Conservation (phyloP, 257 asterid genomes). For the Datura wrightii region DNA sequence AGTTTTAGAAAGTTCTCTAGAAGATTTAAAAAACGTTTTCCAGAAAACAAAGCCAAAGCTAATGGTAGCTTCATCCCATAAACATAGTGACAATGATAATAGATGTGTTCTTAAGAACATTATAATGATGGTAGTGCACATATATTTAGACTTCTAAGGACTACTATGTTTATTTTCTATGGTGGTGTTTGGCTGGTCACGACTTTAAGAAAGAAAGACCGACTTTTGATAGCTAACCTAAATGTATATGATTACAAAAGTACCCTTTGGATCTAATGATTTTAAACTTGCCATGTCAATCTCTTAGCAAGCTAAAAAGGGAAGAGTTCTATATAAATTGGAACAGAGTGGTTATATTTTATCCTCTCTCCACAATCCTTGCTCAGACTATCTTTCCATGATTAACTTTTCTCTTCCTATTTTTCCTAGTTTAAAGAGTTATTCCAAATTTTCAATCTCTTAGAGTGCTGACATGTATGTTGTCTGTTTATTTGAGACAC, state of each 20-base stretch:
- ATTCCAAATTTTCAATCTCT: conserved; percentile 15
- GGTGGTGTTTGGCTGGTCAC: neutral
- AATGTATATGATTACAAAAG: neutral
- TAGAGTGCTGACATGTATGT: neutral
- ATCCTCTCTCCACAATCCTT: neutral
- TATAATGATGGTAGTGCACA: neutral
- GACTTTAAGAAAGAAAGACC: conserved; percentile 7
- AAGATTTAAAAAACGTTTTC: neutral
- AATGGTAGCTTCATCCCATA: conserved; percentile 12
- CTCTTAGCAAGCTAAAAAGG: conserved; percentile 10
- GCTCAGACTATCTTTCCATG: neutral
- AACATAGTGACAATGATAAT: neutral
- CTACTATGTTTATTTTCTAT: neutral
- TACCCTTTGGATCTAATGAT: neutral
- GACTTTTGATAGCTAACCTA: neutral
- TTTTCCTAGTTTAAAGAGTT: conserved; percentile 1
- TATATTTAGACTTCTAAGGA: neutral
- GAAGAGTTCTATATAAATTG: neutral
- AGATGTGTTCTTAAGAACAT: neutral
- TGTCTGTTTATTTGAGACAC: neutral
- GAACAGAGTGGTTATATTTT: neutral
- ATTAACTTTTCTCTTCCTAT: neutral
- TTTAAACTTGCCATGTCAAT: neutral
- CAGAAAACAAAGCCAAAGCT: neutral
- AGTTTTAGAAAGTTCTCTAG: neutral